Evolutionary conservation across 2,329 filamentous ascomycete species (phyloP).

Genomic region (Didymella exigua): DNA sequence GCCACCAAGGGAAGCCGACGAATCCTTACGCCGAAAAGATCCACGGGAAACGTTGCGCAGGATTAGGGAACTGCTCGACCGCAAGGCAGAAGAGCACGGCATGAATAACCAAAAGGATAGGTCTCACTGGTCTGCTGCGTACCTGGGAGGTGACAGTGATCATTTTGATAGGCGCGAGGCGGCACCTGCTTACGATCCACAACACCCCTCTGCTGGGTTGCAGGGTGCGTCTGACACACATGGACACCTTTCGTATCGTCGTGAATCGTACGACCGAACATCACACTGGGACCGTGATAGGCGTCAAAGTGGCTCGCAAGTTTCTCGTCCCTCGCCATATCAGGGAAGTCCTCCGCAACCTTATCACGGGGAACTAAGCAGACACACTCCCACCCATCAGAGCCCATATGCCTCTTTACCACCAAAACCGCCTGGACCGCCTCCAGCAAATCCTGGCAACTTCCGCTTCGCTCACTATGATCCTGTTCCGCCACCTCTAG

Average conservation of each 20-base stretch:
- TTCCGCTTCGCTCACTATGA: conserved; percentile 47
- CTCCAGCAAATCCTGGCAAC: conserved; percentile 34
- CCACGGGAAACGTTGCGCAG: conserved; percentile 33
- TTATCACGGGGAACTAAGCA: conserved; percentile 31
- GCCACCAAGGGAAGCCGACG: conserved; percentile 29
- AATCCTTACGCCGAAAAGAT: conserved; percentile 32
- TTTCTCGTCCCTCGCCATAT: conserved; percentile 33
- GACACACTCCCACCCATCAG: conserved; percentile 33
- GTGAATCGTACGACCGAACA: conserved; percentile 33
- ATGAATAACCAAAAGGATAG: conserved; percentile 23
- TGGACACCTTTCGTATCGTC: conserved; percentile 25
- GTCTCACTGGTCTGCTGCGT: conserved; percentile 15
- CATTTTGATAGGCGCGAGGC: conserved; percentile 24
- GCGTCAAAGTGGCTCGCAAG: conserved; percentile 37
- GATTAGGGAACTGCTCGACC: conserved; percentile 35
- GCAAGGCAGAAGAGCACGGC: conserved; percentile 32
- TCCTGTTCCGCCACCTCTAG: conserved; percentile 31
- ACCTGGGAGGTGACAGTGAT: conserved; percentile 12
- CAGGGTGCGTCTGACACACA: conserved; percentile 29
- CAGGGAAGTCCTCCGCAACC: conserved; percentile 32
- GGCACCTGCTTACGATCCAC: conserved; percentile 31
- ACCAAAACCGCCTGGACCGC: conserved; percentile 39
- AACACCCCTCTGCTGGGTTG: conserved; percentile 30
- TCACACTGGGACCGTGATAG: conserved; percentile 37
- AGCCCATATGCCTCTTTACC: conserved; percentile 43